Base-by-base conservation (phyloP, 2,329 filamentous ascomycete species). In the Fusarium pininemorale region DNA sequence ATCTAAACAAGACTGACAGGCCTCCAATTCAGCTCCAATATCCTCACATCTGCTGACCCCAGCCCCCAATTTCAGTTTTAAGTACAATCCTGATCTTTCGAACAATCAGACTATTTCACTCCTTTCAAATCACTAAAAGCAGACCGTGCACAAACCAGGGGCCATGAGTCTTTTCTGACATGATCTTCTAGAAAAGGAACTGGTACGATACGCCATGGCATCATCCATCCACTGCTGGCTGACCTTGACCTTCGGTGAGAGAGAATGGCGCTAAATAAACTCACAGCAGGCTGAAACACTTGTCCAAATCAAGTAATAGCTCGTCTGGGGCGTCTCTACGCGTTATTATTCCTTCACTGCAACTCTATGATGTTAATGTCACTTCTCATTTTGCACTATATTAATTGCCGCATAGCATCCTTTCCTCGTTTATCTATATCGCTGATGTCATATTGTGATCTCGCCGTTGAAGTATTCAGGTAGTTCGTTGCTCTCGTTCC, bases 251-350 rank as follows among this genome's bases (percentile, higher is more conserved):
- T 45, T 67, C 38, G 56, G 58, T 63, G 41, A 68, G 37, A 30
- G 37, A 51, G n/a, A 50, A 50, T 37, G 28, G 62, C 63, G 71
- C 71, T 61, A 74, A 57, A 56, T 69, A 42, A 54, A 57, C 59
- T 42, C 32, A 28, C 54, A 62, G 53, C 47, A 39, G 47, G 55
- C 38, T 54, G 26, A 58, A 48, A 58, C 74, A 64, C 75, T 62
- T 73, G 66, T 57, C 74, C 72, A 28, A 28, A 72, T 65, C 41
- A 11, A 59, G 75, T 38, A 78, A 77, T 70, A 54, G 70, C 72
- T 77, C 75, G 70, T 74, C 45, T 74, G 72, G 45, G 71, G 16
- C 62, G 47, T 57, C 11, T 37, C 24, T 50, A 30, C 18, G 47
- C 14, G 39, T 44, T 63, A 47, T 71, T 71, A 62, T 63, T 47